phyloP scores from a whole-genome alignment of 139 green algal genomes.

The Chlorella vulgaris region DNA sequence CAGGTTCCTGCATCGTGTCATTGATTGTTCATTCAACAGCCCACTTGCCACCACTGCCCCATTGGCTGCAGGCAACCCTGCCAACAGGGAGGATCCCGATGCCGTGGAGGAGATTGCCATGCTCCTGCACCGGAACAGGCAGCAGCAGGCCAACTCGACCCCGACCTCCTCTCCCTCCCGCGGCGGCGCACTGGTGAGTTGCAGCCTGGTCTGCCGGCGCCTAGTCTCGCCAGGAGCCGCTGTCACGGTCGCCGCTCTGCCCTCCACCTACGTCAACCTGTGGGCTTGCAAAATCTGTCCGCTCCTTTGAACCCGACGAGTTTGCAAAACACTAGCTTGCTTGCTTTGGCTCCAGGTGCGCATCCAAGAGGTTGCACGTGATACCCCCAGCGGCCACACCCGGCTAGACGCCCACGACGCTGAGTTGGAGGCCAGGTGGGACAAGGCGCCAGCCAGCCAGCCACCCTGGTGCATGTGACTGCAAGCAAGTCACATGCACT shows the following conservation, averaged over 20 bases:
- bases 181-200: background rate
- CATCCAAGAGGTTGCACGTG: conserved; percentile 6
- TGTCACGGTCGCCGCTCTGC: too few species aligned
- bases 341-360: conserved; percentile 2
- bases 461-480: too few species aligned
- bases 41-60: background rate
- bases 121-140: background rate
- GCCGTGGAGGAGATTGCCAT: conserved; percentile 7
- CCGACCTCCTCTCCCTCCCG: background rate
- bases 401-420: background rate
- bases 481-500: too few species aligned
- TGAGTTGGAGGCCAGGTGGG: conserved; percentile 16
- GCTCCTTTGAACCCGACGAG: too few species aligned
- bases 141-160: background rate
- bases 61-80: conserved; percentile 13
- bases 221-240: too few species aligned
- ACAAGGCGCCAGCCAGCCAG: too few species aligned
- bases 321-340: too few species aligned
- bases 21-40: background rate
- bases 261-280: too few species aligned
- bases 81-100: background rate
- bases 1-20: too few species aligned
- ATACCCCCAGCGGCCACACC: background rate
- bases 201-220: background rate
- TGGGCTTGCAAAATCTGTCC: too few species aligned